phyloP scores from a whole-genome alignment of 148 eudicot genomes.

The Agrostemma githago region DNA sequence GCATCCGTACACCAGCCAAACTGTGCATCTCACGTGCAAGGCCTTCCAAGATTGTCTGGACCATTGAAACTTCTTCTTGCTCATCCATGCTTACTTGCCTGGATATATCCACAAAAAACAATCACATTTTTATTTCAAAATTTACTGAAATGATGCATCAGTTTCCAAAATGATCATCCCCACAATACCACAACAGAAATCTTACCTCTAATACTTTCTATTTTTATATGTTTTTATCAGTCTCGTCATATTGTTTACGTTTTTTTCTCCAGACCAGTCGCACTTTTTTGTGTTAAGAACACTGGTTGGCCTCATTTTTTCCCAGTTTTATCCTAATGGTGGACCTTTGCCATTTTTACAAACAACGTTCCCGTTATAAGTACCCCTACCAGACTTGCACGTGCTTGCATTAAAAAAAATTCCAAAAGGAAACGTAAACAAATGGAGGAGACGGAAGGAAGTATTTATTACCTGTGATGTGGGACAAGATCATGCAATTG shows the following conservation, averaged over 20 bases:
- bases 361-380: too few relatives aligned
- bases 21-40: conserved; percentile 73
- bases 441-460: not conserved
- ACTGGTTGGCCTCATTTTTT: too few relatives aligned
- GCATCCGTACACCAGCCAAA: conserved; percentile 79
- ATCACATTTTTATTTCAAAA: not conserved
- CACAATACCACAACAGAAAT: not conserved
- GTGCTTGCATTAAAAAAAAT: not conserved
- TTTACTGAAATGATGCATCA: not conserved
- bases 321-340: too few relatives aligned
- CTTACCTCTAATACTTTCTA: not conserved
- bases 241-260: too few relatives aligned
- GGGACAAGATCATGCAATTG: conserved; percentile 81
- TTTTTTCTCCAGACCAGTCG: too few relatives aligned
- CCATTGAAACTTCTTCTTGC: conserved; percentile 56
- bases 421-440: not conserved
- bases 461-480: conserved; percentile 45
- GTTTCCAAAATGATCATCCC: not conserved
- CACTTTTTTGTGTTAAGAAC: too few relatives aligned
- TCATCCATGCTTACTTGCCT: conserved; percentile 55
- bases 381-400: not conserved
- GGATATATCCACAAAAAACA: conserved; percentile 2
- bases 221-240: too few relatives aligned
- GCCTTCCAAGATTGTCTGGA: conserved; percentile 56
- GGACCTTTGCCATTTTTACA: too few relatives aligned